Base-by-base conservation (phyloP, 345 rosid species). In the Psidium guajava region DNA sequence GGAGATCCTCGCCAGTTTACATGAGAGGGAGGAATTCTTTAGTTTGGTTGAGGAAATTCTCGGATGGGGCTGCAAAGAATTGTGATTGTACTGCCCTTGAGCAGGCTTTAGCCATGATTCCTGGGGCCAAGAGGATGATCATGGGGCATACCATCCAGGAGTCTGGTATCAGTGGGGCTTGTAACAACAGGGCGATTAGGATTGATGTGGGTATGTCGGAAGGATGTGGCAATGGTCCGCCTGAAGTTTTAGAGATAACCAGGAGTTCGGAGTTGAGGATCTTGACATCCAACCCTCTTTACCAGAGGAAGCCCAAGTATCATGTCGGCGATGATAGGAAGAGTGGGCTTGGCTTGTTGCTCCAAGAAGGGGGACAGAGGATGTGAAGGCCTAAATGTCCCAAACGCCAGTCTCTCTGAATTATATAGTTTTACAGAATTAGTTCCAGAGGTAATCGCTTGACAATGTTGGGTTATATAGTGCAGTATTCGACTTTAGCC, bases 81-180 rank as follows among this genome's bases (percentile, higher is more conserved):
- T 94, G 96, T 86, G 99, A 96, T 90, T 97, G 98, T 88, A 82
- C 93, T 8, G 93, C 93, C 21, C 93, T 95, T 28, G 98, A 97
- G 49, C 96, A 93, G 81, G 96, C 92, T 54, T 95, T 97, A 64
- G 93, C 99, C 6, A 95, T 95, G 0, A 91, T 95, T 77, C 98
- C 98, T 0, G 96, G 98, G 28, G 96, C 84, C 32, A 96, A 91
- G 92, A 91, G 98, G 87, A 95, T 97, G 98, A 93, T 96, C 47
- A 95, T 96, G 99, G 99, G 98, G 42, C 99, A 97, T 44, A 95
- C 99, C 0, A 95, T 97, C 84, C 99, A 97, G 90, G 89, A 88
- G 27, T 81, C 57, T 21, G 98, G 98, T 82, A 97, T 95, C 61
- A 94, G 92, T 44, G 92, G 89, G 75, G 94, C 85, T 52, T 97